These are phyloP conservation scores for Apophysomyces elegans DNA, from an alignment of 371 early-diverging fungal genomes.

Conservation along the genomic window DNA sequence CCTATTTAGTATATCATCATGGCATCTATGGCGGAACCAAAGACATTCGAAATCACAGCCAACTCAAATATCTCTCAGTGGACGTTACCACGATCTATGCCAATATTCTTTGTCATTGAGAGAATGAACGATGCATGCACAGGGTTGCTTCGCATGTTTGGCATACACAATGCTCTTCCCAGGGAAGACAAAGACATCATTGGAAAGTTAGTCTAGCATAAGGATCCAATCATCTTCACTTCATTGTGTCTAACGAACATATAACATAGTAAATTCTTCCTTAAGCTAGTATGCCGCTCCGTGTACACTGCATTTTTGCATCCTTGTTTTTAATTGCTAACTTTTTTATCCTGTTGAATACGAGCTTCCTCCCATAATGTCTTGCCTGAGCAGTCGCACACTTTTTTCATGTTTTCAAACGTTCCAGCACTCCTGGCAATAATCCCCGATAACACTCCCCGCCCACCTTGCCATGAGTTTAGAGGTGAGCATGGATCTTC, in stretches of 20 bases:
- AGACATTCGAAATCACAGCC: conserved; percentile 14
- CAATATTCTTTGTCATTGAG: conserved; percentile 18
- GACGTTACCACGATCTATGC: conserved; percentile 15
- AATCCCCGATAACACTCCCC: conserved; percentile 73
- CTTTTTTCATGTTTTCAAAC: conserved; percentile 82
- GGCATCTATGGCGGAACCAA: conserved; percentile 43
- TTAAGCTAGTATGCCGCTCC: no score
- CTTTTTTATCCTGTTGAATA: neutral
- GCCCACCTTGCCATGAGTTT: conserved; percentile 56
- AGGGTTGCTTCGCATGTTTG: neutral
- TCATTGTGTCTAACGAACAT: no score
- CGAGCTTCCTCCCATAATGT: conserved; percentile 87
- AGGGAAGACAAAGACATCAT: neutral
- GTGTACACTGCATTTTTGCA: no score
- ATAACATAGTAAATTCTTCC: no score
- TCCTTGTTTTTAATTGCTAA: neutral
- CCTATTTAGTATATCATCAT: conserved; percentile 48
- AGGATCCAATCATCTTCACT: no score
- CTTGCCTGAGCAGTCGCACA: conserved; percentile 83
- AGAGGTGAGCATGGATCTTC: conserved; percentile 36
- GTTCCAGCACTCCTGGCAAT: conserved; percentile 86
- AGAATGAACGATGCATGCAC: neutral
- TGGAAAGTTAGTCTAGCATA: neutral
- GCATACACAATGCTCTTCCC: neutral
- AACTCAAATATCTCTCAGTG: neutral